Evolutionary conservation across 495 filamentous ascomycete genomes (phyloP).

Genomic region (Achaetomiella virescens): DNA sequence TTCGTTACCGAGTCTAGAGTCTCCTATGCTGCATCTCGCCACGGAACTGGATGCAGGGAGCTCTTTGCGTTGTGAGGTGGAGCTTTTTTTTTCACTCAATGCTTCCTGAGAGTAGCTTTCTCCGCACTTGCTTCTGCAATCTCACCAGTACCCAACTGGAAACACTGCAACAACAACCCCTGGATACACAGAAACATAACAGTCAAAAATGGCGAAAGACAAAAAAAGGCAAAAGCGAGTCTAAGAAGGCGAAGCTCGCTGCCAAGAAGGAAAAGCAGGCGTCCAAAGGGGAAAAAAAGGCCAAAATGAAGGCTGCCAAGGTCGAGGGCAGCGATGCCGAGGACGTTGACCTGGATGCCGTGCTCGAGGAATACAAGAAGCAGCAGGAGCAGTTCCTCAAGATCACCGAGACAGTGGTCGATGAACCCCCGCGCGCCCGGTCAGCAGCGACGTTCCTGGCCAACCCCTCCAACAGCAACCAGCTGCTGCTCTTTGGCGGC

Average conservation of each 20-base stretch:
- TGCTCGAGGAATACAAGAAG: conserved; percentile 81
- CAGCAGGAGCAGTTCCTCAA: conserved; percentile 89
- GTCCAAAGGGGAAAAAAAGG: conserved; percentile 58
- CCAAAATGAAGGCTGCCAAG: conserved; percentile 46
- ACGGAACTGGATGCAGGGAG: background rate
- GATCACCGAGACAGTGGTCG: conserved; percentile 72
- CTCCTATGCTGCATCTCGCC: no score
- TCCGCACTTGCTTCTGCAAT: conserved; percentile 14
- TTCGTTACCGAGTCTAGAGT: no score
- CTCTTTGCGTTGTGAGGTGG: background rate
- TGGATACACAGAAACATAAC: background rate
- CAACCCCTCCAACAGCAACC: conserved; percentile 77
- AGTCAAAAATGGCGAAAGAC: conserved; percentile 49
- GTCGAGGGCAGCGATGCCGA: conserved; percentile 70
- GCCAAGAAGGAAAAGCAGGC: conserved; percentile 62
- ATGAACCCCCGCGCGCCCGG: conserved; percentile 68
- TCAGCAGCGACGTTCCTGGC: conserved; percentile 74
- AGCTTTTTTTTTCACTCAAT: background rate
- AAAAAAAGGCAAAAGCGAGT: conserved; percentile 53
- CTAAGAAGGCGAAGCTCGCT: conserved; percentile 56
- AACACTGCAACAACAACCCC: background rate
- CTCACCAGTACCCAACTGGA: background rate
- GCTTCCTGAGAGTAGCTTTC: background rate
- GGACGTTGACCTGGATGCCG: conserved; percentile 92
- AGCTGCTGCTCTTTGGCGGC: conserved; percentile 89